phyloP scores from a whole-genome alignment of 768 basidiomycete genomes.

The Agrocybe praecox region DNA sequence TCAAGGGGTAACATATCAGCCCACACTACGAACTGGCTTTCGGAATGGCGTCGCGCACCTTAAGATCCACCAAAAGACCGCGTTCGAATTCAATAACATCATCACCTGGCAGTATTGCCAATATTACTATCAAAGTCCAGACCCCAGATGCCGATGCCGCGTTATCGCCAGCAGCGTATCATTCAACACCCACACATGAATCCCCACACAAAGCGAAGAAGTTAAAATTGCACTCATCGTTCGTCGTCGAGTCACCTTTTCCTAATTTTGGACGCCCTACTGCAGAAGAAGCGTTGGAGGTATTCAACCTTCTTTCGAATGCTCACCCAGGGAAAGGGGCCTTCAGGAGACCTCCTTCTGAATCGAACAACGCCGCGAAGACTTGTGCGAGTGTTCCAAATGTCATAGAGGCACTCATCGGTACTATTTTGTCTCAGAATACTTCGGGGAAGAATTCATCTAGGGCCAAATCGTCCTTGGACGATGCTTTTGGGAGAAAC shows the following conservation, averaged over 20 bases:
- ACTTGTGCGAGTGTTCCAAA: conserved; percentile 52
- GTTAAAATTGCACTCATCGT: conserved; percentile 48
- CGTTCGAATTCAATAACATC: conserved; percentile 11
- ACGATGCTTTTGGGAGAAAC: conserved; percentile 49
- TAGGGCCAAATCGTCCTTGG: conserved; percentile 50
- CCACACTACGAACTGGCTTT: neutral
- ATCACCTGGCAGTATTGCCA: neutral
- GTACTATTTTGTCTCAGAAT: conserved; percentile 63
- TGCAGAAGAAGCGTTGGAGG: conserved; percentile 36
- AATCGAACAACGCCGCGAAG: conserved; percentile 37
- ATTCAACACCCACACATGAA: neutral
- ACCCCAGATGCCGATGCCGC: neutral
- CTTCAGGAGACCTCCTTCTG: conserved; percentile 24
- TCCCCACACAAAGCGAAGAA: conserved; percentile 42
- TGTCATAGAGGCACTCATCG: conserved; percentile 60
- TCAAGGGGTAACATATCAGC: too few species aligned
- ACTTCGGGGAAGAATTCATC: conserved; percentile 53
- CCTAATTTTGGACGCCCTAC: conserved; percentile 48
- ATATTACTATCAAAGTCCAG: neutral
- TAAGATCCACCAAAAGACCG: conserved; percentile 8
- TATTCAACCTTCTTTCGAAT: conserved; percentile 42
- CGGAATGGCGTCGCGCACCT: neutral
- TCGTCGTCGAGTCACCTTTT: conserved; percentile 46
- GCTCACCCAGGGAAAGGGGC: conserved; percentile 36
- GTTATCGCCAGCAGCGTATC: conserved; percentile 8